Percentiles rank a stretch among this genome's conserved stretches.
These are phyloP conservation scores for Peniophora sp. DNA, from an alignment of 1,284 basidiomycete species.

Conservation along the genomic window DNA sequence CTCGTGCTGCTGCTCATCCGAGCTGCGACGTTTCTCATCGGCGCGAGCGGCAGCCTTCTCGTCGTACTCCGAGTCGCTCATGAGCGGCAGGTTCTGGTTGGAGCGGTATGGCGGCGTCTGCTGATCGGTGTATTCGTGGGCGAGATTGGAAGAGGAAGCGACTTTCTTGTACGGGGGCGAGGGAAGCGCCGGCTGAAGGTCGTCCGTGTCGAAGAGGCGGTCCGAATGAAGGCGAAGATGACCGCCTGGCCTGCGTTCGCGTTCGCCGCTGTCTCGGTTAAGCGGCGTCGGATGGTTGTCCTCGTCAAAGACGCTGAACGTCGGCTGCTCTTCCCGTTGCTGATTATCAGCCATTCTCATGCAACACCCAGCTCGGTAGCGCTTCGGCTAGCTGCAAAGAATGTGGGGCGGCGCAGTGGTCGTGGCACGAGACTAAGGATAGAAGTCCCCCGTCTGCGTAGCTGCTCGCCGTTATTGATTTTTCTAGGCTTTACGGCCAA, in stretches of 20 bases:
- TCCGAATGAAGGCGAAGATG: slow-evolving; percentile 7
- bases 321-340: too few relatives aligned
- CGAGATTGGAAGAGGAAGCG: slow-evolving; percentile 19
- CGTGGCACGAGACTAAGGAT: background rate
- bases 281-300: slow-evolving; percentile 1
- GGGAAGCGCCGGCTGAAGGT: slow-evolving; percentile 18
- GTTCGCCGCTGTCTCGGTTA: background rate
- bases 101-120: slow-evolving; percentile 19
- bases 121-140: slow-evolving; percentile 14
- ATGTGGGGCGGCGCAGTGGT: background rate
- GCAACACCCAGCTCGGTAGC: background rate
- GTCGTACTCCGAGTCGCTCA: slow-evolving; percentile 7
- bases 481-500: background rate
- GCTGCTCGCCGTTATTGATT: background rate
- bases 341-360: background rate
- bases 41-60: slow-evolving; percentile 12
- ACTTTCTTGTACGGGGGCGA: slow-evolving; percentile 24
- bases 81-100: slow-evolving; percentile 15
- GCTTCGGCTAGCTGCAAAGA: background rate
- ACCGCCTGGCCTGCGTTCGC: slow-evolving; percentile 3
- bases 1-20: slow-evolving; percentile 4
- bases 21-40: slow-evolving; percentile 2
- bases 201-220: slow-evolving; percentile 18
- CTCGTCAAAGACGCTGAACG: background rate
- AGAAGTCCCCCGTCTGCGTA: background rate